Base-by-base conservation (phyloP, 306 rosid species). In the Potentilla sterilis region DNA sequence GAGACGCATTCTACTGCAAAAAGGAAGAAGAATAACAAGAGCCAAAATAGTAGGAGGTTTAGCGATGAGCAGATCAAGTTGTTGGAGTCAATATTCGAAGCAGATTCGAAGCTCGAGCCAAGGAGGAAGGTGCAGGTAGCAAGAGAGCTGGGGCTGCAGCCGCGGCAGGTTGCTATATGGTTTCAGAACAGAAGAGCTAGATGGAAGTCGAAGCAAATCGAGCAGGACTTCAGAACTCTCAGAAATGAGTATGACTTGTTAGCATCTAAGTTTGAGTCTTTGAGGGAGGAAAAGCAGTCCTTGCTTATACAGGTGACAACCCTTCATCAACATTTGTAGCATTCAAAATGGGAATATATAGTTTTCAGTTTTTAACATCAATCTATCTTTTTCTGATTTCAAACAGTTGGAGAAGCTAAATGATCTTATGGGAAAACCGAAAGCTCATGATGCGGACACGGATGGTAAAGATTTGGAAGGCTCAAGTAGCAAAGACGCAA, bases 151-250 rank as follows among this genome's bases (percentile, higher is more conserved):
- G 97, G 97, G 21, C 70, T 95, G 77, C 98, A 95, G 41, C 98
- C 98, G 40, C 87, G 96, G 61, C 99, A 95, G 76, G 94, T 95
- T 38, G 92, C 99, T 16, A 92, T 92, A 73, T 95, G 99, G 99
- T 95, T 95, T 78, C 99, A 95, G 80, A 95, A 95, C 75, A 86
- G 86, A 82, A 89, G 99, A 75, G 97, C 97, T n/a, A 88, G 99
- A 79, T 89, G 98, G 93, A 95, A 89, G 85, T 92, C 98, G 4
- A 95, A 92, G 49, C 85, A 88, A 79, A 82, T 90, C 6, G 97
- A 95, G 82, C 88, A 90, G 28, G 95, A 92, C 18, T 92, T 83
- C 75, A 83, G 79, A 58, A 82, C 73, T n/a, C 96, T 95, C 42
- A 85, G 73, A 78, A 94, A 85, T 72, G 87, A 84, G 22, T 92